Evolutionary conservation across 2,329 filamentous ascomycete genomes (phyloP), one percentile per base, ranked within the genome.

Genomic region (Cercospora sp.): DNA sequence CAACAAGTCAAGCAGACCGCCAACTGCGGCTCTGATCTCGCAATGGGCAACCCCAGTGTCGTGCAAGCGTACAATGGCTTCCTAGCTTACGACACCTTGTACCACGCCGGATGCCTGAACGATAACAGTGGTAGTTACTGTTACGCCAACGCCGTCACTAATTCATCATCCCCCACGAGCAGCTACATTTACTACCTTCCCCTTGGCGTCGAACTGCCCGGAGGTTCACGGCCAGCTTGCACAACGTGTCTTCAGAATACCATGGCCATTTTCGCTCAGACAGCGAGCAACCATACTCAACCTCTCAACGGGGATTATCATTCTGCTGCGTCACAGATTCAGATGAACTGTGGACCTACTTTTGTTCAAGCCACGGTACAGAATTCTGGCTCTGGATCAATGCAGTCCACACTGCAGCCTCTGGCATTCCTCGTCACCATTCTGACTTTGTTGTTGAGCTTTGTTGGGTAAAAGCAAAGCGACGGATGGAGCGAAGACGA

Each of bases 171-270:
- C 8, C 84, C 91, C 0, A 87, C 88, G 34, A 90, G 95, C 77
- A 86, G 88, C 37, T 94, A 94, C 76, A 85, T 95, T 40, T 99
- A 97, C 81, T 94, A 91, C 75, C 83, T 98, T 3, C 92, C 94
- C 0, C 85, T 97, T 65, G 95, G 95, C 68, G 85, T 89, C 49
- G 80, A 84, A 0, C 82, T 97, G 12, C 91, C 92, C 0, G 84
- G 83, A 13, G 86, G 86, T 24, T 87, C 89, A 28, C 83, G 85
- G n/a, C 92, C 93, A 0, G 88, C 82, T 0, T 99, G 95, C 82
- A 89, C 87, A 73, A 81, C 82, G 49, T 98, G 95, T 78, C 84
- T 95, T 53, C 85, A 89, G 75, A 84, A 91, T 69, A 94, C 91
- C 4, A 97, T 98, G 93, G 85, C 85, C 28, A 86, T 97, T 18